Evolutionary conservation across 768 basidiomycete genomes (phyloP).

Genomic region (Paxillus ammoniavirescens): DNA sequence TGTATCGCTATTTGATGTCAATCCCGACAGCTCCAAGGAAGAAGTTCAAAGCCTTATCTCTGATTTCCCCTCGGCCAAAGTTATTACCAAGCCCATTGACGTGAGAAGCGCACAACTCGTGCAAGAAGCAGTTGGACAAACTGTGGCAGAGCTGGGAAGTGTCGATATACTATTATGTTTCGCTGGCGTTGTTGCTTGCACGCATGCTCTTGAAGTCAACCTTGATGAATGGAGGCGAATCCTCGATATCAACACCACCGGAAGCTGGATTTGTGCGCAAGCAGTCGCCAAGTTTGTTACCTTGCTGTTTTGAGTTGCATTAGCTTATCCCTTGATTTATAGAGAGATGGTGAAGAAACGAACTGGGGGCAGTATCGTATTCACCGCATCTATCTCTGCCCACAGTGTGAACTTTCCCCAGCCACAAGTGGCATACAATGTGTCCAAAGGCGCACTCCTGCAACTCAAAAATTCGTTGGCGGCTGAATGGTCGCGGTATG

Average conservation of each 20-base stretch:
- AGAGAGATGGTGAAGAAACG: slow-evolving; percentile 44
- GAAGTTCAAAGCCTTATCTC: slow-evolving; percentile 20
- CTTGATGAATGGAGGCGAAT: slow-evolving; percentile 37
- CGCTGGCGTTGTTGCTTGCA: slow-evolving; percentile 39
- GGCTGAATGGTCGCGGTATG: slow-evolving; percentile 42
- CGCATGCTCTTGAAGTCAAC: slow-evolving; percentile 31
- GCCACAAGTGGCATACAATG: slow-evolving; percentile 41
- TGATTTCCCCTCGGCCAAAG: slow-evolving; percentile 29
- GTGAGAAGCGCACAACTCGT: slow-evolving; percentile 24
- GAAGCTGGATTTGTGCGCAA: slow-evolving; percentile 45
- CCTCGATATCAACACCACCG: slow-evolving; percentile 43
- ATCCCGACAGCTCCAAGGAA: slow-evolving; percentile 4
- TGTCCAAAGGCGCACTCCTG: slow-evolving; percentile 41
- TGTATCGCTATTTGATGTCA: slow-evolving; percentile 26
- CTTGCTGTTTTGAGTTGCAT: not conserved
- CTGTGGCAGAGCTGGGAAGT: slow-evolving; percentile 29
- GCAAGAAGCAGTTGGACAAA: slow-evolving; percentile 27
- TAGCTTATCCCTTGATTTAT: not conserved
- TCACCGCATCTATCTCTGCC: slow-evolving; percentile 43
- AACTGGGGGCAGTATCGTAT: slow-evolving; percentile 40
- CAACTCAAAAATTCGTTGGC: slow-evolving; percentile 40
- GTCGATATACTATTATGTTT: slow-evolving; percentile 42
- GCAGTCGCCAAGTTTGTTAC: slow-evolving; percentile 36
- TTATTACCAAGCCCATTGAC: slow-evolving; percentile 35
- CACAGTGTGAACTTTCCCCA: slow-evolving; percentile 42